Conservation (phyloP, 1,139 yeast species). For the Arxiozyma slooffiae region DNA sequence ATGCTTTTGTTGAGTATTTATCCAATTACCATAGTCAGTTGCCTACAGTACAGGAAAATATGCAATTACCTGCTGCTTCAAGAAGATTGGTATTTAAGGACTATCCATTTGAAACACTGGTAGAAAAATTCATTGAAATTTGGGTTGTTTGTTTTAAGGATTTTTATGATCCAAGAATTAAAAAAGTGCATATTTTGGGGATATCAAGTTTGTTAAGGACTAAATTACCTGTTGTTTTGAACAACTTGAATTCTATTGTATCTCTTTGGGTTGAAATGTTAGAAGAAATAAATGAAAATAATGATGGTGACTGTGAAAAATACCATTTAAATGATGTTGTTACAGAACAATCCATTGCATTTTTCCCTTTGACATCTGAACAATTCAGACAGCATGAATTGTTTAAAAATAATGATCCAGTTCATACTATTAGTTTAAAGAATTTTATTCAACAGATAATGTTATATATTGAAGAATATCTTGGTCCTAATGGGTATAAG, state of each 20-base stretch:
- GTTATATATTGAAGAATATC: conserved; percentile 22
- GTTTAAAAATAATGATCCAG: conserved; percentile 45
- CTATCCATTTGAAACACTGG: conserved; percentile 18
- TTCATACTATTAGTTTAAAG: conserved; percentile 45
- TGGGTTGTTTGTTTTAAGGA: conserved; percentile 30
- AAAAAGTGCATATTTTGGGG: conserved; percentile 55
- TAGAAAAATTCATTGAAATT: conserved; percentile 26
- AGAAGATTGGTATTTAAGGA: conserved; percentile 21
- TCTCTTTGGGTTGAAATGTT: conserved; percentile 50
- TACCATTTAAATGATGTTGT: conserved; percentile 45
- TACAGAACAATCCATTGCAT: conserved; percentile 26
- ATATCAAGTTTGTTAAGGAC: conserved; percentile 38
- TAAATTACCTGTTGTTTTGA: conserved; percentile 27
- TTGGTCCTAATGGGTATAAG: conserved; percentile 28
- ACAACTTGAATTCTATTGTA: conserved; percentile 36
- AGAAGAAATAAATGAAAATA: conserved; percentile 64
- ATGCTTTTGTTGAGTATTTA: conserved; percentile 36
- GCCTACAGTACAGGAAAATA: conserved; percentile 18
- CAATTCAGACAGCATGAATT: conserved; percentile 43
- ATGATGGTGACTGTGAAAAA: conserved; percentile 50
- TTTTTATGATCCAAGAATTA: conserved; percentile 50
- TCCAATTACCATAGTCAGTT: conserved; percentile 20
- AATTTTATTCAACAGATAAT: conserved; percentile 30
- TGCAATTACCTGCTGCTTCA: conserved; percentile 16
- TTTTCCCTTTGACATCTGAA: conserved; percentile 40